These are phyloP conservation scores for Suillus clintonianus DNA, from an alignment of 768 basidiomycete species.

Conservation along the genomic window DNA sequence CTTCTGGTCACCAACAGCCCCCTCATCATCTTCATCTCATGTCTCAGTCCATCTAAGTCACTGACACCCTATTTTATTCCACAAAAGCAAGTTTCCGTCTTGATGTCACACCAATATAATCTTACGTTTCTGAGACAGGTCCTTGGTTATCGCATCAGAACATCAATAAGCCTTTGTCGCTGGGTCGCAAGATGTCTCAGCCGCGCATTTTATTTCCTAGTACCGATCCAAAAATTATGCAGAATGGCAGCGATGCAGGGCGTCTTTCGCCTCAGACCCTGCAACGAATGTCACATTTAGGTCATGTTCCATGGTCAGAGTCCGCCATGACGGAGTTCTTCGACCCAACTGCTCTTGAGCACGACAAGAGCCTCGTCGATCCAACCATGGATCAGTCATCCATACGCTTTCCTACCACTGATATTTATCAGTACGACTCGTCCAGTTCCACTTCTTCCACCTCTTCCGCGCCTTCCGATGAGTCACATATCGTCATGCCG, in stretches of 20 bases:
- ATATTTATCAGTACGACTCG: constrained; percentile 23
- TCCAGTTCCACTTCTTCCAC: constrained; percentile 39
- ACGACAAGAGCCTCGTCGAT: constrained; percentile 6
- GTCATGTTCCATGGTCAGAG: constrained; percentile 14
- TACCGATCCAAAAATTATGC: constrained; percentile 25
- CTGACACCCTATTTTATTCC: background rate
- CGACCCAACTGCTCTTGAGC: background rate
- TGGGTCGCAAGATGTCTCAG: constrained; percentile 21
- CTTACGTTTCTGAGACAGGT: background rate
- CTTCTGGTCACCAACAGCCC: background rate
- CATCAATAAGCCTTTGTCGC: background rate
- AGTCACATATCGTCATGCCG: constrained; percentile 32
- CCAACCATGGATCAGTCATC: constrained; percentile 3
- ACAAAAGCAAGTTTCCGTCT: background rate
- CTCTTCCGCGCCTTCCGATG: constrained; percentile 39
- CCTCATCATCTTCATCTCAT: background rate
- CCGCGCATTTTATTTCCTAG: constrained; percentile 29
- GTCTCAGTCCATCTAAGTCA: constrained; percentile 1
- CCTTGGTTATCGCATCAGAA: background rate
- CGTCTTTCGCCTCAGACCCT: constrained; percentile 66
- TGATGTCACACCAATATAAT: no score
- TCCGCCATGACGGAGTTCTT: constrained; percentile 9
- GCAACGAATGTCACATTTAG: constrained; percentile 39
- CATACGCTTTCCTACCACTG: background rate
- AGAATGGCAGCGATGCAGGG: constrained; percentile 55